Evolutionary conservation across 257 asterid genomes (phyloP).

Genomic region (Jacaranda copaia): DNA sequence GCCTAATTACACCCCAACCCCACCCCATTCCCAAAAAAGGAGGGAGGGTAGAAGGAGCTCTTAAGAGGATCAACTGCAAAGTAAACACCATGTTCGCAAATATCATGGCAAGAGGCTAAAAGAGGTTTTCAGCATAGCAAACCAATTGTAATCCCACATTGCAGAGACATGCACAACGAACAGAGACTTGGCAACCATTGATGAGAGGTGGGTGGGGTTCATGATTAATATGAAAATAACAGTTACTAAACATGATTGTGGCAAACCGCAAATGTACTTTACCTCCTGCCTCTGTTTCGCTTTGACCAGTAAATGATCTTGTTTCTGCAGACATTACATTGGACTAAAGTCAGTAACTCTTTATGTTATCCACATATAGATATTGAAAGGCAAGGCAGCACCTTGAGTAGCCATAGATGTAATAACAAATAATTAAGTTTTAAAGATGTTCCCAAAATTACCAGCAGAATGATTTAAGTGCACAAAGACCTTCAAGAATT

Average conservation of each 20-base stretch:
- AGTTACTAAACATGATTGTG: not conserved
- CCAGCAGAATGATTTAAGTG: not conserved
- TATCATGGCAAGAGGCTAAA: not conserved
- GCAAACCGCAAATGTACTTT: slow-evolving; percentile 37
- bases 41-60: not conserved
- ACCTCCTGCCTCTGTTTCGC: slow-evolving; percentile 86
- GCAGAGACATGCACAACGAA: slow-evolving; percentile 19
- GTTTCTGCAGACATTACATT: slow-evolving; percentile 62
- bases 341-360: slow-evolving; percentile 30
- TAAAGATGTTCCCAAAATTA: slow-evolving; percentile 10
- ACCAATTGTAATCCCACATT: not conserved
- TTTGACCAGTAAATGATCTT: slow-evolving; percentile 63
- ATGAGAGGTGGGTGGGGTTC: not conserved
- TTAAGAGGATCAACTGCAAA: slow-evolving; percentile 2
- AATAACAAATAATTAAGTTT: slow-evolving; percentile 7
- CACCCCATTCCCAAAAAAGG: not conserved
- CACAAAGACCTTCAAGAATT: not conserved
- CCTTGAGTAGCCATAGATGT: slow-evolving; percentile 14
- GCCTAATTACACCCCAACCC: no score
- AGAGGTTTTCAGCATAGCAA: slow-evolving; percentile 25
- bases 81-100: not conserved
- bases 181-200: not conserved
- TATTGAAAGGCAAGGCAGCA: slow-evolving; percentile 26
- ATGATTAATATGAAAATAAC: not conserved
- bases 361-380: not conserved